Base-by-base conservation (phyloP, 2,329 filamentous ascomycete genomes). In the Daldinia sp. region DNA sequence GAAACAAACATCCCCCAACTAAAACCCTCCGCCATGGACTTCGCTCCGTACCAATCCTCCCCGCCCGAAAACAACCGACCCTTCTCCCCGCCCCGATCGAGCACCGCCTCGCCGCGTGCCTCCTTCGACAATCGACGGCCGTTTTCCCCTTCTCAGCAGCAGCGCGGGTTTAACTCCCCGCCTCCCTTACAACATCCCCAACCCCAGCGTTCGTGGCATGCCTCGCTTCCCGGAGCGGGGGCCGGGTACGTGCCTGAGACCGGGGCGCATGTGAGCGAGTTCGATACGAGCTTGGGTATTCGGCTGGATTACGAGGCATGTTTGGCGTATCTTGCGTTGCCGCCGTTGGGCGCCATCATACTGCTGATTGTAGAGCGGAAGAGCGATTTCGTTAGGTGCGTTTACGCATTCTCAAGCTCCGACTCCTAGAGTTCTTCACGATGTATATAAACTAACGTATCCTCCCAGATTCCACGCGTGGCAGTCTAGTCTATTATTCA, bases 41-140 rank as follows among this genome's bases (percentile, higher is more conserved):
- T 98, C 77, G 95, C 95, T 45, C 95, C 95, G 34, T 99, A 98
- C 80, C 95, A 98, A 82, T 94, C 94, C 77, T 90, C 90, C 49
- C 90, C 91, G 13, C 95, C 95, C 8, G 94, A 98, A 80, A 85
- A 90, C 71, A 87, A 88, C 70, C 92, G 94, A 73, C 88, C 90
- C 53, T 85, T 93, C 75, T 96, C 92, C 17, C 92, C 93, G 53
- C 85, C 88, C 9, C 79, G 76, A 58, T 78, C 80, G 67, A 58
- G 32, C 63, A 73, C 75, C 55, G 71, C 79, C 8, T 87, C 84
- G 25, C 85, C 85, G 19, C 86, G 81, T 68, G 77, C 82, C 68
- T 86, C 90, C 76, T 78, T 88, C 81, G 77, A 87, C 75, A 76
- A 82, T 77, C 78, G 77, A 52, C 82, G 81, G 67, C 77, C 86